Evolutionary conservation across 2,329 filamentous ascomycete genomes (phyloP).

Genomic region (Apiospora rasikravindrae): DNA sequence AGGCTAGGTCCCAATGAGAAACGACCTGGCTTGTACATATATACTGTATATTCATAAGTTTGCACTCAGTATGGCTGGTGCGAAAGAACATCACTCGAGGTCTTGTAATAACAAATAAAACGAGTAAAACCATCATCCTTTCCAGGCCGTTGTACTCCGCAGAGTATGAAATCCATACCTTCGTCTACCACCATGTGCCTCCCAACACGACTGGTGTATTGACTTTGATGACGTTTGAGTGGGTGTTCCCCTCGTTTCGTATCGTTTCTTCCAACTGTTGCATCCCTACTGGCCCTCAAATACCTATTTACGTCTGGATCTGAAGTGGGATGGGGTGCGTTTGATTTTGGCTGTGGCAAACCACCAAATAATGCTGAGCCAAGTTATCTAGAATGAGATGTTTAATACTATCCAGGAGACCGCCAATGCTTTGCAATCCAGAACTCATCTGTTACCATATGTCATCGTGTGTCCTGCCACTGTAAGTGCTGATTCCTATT

Average conservation of each 20-base stretch:
- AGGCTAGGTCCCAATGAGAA: not conserved
- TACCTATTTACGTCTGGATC: not conserved
- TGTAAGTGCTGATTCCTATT: not conserved
- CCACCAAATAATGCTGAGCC: not conserved
- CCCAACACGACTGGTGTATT: not conserved
- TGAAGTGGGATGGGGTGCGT: too few relatives aligned
- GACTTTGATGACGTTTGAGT: not conserved
- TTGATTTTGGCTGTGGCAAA: not conserved
- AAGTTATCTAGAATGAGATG: not conserved
- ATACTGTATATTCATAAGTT: conserved; percentile 13
- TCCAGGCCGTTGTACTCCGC: not conserved
- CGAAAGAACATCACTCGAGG: not conserved
- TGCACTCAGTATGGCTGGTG: not conserved
- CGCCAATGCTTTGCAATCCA: too few relatives aligned
- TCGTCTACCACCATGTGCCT: not conserved
- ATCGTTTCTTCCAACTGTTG: not conserved
- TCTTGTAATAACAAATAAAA: conserved; percentile 6
- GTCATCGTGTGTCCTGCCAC: not conserved
- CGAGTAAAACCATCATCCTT: not conserved
- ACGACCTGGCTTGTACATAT: conserved; percentile 13
- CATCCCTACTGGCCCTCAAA: not conserved
- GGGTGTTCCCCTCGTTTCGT: too few relatives aligned
- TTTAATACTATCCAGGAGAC: too few relatives aligned
- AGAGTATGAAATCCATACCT: too few relatives aligned
- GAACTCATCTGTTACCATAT: not conserved